These are phyloP conservation scores for Symbiodinium pilosum DNA, from an alignment of 73 alveolate species.

Conservation along the genomic window DNA sequence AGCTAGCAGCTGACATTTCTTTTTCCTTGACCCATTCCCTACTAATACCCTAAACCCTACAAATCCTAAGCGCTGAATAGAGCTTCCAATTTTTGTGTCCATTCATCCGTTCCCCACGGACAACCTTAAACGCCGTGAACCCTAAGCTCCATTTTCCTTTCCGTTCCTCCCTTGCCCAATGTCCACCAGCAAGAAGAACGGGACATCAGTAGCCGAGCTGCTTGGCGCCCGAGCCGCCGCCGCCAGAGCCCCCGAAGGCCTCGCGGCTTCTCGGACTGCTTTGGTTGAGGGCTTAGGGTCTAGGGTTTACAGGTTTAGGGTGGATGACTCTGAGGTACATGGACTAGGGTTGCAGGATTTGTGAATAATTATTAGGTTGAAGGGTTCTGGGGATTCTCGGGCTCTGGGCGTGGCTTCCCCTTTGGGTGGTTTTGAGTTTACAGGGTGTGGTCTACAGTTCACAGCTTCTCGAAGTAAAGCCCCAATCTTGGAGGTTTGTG, in stretches of 20 bases:
- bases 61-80: background rate
- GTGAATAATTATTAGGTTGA: background rate
- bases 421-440: background rate
- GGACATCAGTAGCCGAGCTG: too few relatives aligned
- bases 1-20: background rate
- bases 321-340: background rate
- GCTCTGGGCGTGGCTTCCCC: background rate
- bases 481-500: background rate
- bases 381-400: background rate
- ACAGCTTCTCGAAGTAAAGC: background rate
- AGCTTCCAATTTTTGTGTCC: background rate
- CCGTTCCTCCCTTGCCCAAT: too few relatives aligned
- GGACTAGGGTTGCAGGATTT: background rate
- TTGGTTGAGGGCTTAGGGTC: background rate
- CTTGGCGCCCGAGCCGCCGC: constrained; percentile 4
- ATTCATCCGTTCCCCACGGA: background rate
- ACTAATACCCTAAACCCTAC: background rate
- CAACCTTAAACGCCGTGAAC: too few relatives aligned
- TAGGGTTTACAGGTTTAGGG: background rate
- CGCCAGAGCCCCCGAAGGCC: constrained; percentile 1
- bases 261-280: background rate
- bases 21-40: background rate
- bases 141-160: too few relatives aligned
- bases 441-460: background rate
- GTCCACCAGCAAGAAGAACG: too few relatives aligned